Percentiles rank a stretch among this genome's conserved stretches.
Evolutionary conservation across 164 flowering plant species (phyloP).

Genomic region (Stephania japonica): DNA sequence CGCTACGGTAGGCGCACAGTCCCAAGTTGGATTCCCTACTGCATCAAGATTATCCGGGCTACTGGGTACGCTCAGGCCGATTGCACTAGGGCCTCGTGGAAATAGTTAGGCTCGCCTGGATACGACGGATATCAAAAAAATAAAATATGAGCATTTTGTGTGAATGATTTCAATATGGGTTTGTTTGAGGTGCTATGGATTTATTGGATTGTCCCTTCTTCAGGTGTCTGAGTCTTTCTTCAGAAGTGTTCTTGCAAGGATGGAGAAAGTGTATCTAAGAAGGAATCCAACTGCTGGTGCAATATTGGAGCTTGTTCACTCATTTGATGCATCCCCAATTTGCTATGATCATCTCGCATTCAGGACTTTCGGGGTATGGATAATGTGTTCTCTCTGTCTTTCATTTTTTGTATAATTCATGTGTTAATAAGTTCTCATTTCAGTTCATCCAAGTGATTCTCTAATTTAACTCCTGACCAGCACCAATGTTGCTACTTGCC

Average conservation of each 20-base stretch:
- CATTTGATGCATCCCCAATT: slow-evolving; percentile 42
- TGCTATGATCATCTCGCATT: slow-evolving; percentile 90
- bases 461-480: not conserved
- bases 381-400: not conserved
- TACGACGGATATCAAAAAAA: too few relatives aligned
- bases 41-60: too few relatives aligned
- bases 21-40: too few relatives aligned
- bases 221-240: slow-evolving; percentile 75
- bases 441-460: not conserved
- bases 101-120: too few relatives aligned
- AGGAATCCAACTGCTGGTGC: slow-evolving; percentile 85
- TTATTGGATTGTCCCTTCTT: not conserved
- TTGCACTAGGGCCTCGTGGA: too few relatives aligned
- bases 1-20: too few relatives aligned
- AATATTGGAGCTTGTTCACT: slow-evolving; percentile 66
- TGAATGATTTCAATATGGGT: not conserved
- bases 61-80: too few relatives aligned
- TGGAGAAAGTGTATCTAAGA: slow-evolving; percentile 72
- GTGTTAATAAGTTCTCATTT: not conserved
- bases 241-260: slow-evolving; percentile 51
- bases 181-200: not conserved
- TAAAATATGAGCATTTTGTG: not conserved
- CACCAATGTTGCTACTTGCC: too few relatives aligned
- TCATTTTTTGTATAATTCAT: not conserved
- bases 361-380: slow-evolving; percentile 75